phyloP scores from a whole-genome alignment of 768 basidiomycete genomes.

The Rhizopogon sp. region DNA sequence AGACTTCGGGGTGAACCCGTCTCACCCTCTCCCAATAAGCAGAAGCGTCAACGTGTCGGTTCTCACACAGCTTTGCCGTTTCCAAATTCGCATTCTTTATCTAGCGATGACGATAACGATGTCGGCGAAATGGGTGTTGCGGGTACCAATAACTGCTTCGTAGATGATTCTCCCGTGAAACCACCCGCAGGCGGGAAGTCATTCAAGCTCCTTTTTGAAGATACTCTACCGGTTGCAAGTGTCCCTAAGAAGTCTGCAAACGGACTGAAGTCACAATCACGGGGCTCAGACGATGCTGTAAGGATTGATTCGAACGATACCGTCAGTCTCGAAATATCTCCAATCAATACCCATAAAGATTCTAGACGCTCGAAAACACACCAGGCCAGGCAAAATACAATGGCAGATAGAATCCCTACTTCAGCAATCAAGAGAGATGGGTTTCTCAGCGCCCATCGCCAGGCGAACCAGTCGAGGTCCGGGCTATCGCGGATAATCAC shows the following conservation, averaged over 20 bases:
- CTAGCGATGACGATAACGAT: conserved; percentile 33
- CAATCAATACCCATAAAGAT: not conserved
- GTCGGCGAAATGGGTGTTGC: conserved; percentile 23
- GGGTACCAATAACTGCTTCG: conserved; percentile 40
- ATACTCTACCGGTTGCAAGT: conserved; percentile 28
- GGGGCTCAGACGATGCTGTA: not conserved
- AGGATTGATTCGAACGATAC: not conserved
- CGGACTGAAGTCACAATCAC: not conserved
- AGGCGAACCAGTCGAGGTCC: not conserved
- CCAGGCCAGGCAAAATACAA: no score
- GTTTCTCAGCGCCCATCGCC: not conserved
- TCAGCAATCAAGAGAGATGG: not conserved
- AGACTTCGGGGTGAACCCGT: conserved; percentile 79
- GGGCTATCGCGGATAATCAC: not conserved
- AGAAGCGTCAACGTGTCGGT: conserved; percentile 58
- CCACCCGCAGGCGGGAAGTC: conserved; percentile 47
- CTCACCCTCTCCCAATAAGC: conserved; percentile 77
- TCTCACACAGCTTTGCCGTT: conserved; percentile 37
- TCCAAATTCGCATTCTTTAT: conserved; percentile 24
- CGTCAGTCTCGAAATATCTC: not conserved
- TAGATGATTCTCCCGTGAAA: conserved; percentile 73
- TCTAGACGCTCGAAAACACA: not conserved
- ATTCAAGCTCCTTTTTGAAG: conserved; percentile 67
- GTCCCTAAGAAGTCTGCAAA: conserved; percentile 10
- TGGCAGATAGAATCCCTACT: not conserved